Conservation (phyloP, 257 asterid species). For the Osmanthus fragrans region DNA sequence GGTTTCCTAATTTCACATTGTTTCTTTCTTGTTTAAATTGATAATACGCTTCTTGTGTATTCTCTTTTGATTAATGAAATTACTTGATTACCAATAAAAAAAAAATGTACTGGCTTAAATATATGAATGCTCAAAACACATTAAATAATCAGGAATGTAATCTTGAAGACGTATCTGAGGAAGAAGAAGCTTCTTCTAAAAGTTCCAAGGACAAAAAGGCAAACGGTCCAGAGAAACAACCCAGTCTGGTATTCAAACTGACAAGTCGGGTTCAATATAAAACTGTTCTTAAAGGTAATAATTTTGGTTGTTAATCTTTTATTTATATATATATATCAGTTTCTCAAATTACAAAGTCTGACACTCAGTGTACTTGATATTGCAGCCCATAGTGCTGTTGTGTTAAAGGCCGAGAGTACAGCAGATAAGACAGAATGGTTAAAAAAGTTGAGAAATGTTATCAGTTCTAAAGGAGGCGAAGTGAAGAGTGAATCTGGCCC, state of each 20-base stretch:
- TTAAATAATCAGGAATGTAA: conserved; percentile 72
- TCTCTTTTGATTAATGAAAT: too few species aligned
- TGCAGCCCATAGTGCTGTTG: conserved; percentile 85
- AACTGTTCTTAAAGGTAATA: conserved; percentile 81
- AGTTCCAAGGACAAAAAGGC: conserved; percentile 94
- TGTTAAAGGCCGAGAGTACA: conserved; percentile 79
- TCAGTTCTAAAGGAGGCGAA: conserved; percentile 87
- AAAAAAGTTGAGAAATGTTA: conserved; percentile 64
- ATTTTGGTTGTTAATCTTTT: neutral
- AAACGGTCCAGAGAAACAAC: conserved; percentile 82
- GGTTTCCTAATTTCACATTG: too few species aligned
- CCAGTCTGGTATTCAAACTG: conserved; percentile 77
- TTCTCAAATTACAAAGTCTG: conserved; percentile 7
- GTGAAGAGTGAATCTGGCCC: conserved; percentile 74
- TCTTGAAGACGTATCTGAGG: conserved; percentile 85
- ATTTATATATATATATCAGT: conserved; percentile 4
- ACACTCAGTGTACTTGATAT: conserved; percentile 22
- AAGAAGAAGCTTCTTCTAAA: conserved; percentile 82
- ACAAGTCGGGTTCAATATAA: conserved; percentile 90
- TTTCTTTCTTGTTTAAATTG: too few species aligned
- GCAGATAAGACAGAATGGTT: conserved; percentile 78
- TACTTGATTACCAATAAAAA: too few species aligned
- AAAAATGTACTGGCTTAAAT: neutral
- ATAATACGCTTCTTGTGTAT: too few species aligned
- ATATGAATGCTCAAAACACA: neutral